These are phyloP conservation scores for Aspergillus caelatus DNA, from an alignment of 2,329 filamentous ascomycete species.

Conservation along the genomic window DNA sequence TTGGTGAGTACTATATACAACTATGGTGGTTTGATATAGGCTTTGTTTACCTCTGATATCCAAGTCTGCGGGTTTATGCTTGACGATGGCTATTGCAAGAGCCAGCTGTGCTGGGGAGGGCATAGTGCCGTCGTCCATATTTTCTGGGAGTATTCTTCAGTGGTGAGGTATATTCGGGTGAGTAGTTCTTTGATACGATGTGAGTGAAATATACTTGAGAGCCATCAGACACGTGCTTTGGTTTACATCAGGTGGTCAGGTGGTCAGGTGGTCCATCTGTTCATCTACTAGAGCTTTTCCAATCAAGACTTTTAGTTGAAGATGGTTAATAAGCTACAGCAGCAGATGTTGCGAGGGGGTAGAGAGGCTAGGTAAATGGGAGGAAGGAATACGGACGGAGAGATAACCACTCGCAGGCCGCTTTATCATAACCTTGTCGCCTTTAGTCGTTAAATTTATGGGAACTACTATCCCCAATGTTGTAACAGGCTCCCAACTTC, in stretches of 20 bases:
- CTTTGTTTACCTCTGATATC: slow-evolving; percentile 38
- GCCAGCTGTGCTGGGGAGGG: slow-evolving; percentile 47
- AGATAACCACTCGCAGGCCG: too few relatives aligned
- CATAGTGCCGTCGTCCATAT: slow-evolving; percentile 10
- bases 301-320: not conserved
- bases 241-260: not conserved
- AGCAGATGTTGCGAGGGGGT: too few relatives aligned
- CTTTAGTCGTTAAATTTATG: too few relatives aligned
- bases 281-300: not conserved
- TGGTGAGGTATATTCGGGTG: not conserved
- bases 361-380: too few relatives aligned
- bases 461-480: too few relatives aligned
- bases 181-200: not conserved
- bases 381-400: too few relatives aligned
- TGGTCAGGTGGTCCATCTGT: not conserved
- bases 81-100: slow-evolving; percentile 47
- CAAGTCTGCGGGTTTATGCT: slow-evolving; percentile 40
- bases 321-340: too few relatives aligned
- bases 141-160: not conserved
- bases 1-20: not conserved
- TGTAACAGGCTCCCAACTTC: too few relatives aligned
- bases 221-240: not conserved
- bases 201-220: not conserved
- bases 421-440: too few relatives aligned
- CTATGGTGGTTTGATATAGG: not conserved